Percentiles rank a stretch among this genome's conserved stretches.
These are phyloP conservation scores for Beauveria sp. DNA, from an alignment of 2,329 filamentous ascomycete species.

Conservation along the genomic window DNA sequence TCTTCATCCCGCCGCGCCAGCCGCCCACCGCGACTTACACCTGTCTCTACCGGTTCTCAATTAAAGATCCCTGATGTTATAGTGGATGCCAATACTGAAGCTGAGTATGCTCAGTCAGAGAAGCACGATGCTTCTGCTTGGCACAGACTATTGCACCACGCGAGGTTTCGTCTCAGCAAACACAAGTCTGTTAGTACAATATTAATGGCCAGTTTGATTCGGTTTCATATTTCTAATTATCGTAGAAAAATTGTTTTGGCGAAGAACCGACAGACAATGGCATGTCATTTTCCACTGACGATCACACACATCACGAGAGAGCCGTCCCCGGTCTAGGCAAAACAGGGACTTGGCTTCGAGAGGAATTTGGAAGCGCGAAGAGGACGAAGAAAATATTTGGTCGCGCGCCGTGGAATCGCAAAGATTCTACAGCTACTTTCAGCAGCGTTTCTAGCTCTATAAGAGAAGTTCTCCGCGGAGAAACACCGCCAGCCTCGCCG, in stretches of 20 bases:
- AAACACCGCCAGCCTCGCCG: constrained; percentile 26
- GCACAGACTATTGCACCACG: not conserved
- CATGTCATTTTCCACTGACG: not conserved
- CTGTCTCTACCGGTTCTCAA: not conserved
- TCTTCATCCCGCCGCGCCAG: constrained; percentile 7
- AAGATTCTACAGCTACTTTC: constrained; percentile 29
- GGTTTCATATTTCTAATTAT: not conserved
- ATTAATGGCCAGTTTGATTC: too few relatives aligned
- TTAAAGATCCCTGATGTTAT: not conserved
- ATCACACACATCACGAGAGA: not conserved
- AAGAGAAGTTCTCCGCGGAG: constrained; percentile 30
- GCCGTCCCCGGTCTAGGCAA: constrained; percentile 7
- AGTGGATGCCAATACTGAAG: not conserved
- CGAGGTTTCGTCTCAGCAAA: not conserved
- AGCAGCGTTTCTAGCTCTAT: constrained; percentile 35
- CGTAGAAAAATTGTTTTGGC: not conserved
- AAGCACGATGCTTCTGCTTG: not conserved
- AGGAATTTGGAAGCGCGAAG: constrained; percentile 22
- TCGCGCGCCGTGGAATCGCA: constrained; percentile 33
- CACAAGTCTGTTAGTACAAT: not conserved
- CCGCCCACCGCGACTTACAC: constrained; percentile 11
- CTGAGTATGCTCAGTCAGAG: not conserved
- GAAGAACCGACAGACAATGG: not conserved
- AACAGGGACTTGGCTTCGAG: constrained; percentile 23
- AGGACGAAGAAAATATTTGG: constrained; percentile 32